Evolutionary conservation across 148 eudicot species (phyloP), one percentile per base, ranked within the genome.

Genomic region (Rhododendron molle): DNA sequence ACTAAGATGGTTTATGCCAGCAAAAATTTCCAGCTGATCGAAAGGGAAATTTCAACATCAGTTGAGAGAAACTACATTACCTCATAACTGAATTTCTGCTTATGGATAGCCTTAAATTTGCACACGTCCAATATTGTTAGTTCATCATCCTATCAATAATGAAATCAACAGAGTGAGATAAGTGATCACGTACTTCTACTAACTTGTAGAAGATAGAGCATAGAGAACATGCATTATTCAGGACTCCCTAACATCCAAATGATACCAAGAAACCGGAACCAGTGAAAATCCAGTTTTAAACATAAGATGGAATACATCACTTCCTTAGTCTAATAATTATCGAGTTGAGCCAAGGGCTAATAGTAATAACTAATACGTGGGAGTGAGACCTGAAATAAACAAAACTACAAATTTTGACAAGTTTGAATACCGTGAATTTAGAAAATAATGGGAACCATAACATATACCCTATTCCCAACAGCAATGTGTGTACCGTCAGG

Each of bases 41-140:
- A 16, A 14, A 54, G 20, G 7, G 16, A 54, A 18, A 54, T 16
- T 14, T 54, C 32, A 77, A 36, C 23, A 81, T 23, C n/a, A 82
- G 23, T 49, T 81, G 15, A 43, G 80, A 74, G 7, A 54, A 82
- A 76, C 47, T 84, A 44, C 85, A 84, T 23, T 87, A 94, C 99
- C 97, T 95, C 98, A 82, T 96, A 94, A 88, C 86, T 90, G 89
- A 94, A 96, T 89, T 95, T 96, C 86, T 94, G 95, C 84, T 92
- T 91, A 87, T 95, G 98, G 47, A 96, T 91, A 80, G 95, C 88
- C 91, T 95, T 95, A 86, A 96, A 94, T 89, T 96, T 95, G 82
- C 96, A 94, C 38, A 96, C 98, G 90, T 96, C 98, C 93, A 95
- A 85, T 89, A 96, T 95, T 14, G 60, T 54, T 15, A 54, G 21